Evolutionary conservation across 768 basidiomycete genomes (phyloP).

Genomic region (Auriscalpium orientale): DNA sequence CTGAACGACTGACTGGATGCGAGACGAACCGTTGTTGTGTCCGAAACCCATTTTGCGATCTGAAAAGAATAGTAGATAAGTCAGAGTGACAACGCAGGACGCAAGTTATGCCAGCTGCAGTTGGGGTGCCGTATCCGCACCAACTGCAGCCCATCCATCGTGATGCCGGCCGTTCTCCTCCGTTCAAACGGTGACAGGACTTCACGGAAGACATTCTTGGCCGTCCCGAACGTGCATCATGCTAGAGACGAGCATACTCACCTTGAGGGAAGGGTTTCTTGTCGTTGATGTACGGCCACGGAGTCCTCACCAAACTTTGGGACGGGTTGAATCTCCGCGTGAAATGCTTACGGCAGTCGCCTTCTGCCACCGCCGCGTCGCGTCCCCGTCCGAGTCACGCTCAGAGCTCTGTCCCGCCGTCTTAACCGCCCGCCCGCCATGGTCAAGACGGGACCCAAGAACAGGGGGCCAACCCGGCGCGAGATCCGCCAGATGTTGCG

Average conservation of each 20-base stretch:
- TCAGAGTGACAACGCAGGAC: no score
- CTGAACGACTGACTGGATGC: neutral
- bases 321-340: slow-evolving; percentile 11
- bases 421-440: neutral
- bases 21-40: slow-evolving; percentile 65
- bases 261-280: slow-evolving; percentile 28
- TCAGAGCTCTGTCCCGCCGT: neutral
- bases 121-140: no score
- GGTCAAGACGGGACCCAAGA: slow-evolving; percentile 1
- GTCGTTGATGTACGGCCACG: slow-evolving; percentile 15
- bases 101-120: no score
- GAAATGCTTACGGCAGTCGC: neutral
- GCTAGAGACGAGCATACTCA: slow-evolving; percentile 21
- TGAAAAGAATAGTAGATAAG: slow-evolving; percentile 19
- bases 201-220: neutral
- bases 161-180: neutral
- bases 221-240: neutral
- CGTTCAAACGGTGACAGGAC: neutral
- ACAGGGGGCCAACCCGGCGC: slow-evolving; percentile 3
- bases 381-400: neutral
- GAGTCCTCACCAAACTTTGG: neutral
- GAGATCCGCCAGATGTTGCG: slow-evolving; percentile 1
- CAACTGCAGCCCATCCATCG: slow-evolving; percentile 13
- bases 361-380: neutral
- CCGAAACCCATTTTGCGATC: slow-evolving; percentile 67